phyloP scores from a whole-genome alignment of 1,284 basidiomycete species.

The Leccinum subrobustum region DNA sequence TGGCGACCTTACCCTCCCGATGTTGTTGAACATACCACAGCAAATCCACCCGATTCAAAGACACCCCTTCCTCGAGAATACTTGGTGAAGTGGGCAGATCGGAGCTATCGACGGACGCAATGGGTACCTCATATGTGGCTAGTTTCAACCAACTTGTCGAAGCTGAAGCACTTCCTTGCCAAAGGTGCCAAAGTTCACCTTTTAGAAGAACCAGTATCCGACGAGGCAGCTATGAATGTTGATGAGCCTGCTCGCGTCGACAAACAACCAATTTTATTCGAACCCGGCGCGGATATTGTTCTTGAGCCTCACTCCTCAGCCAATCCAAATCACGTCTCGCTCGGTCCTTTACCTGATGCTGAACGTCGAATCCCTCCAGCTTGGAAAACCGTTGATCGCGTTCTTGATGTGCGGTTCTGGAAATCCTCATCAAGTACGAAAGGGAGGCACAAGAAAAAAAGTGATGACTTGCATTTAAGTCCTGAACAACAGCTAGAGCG shows the following conservation, averaged over 20 bases:
- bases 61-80: slow-evolving; percentile 77
- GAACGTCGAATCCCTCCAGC: slow-evolving; percentile 65
- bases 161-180: slow-evolving; percentile 75
- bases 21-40: slow-evolving; percentile 50
- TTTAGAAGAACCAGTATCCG: slow-evolving; percentile 45
- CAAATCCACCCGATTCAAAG: slow-evolving; percentile 55
- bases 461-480: slow-evolving; percentile 26
- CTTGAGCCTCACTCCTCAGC: slow-evolving; percentile 37
- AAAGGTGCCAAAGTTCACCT: slow-evolving; percentile 71
- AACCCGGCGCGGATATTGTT: slow-evolving; percentile 35
- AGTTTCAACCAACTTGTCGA: slow-evolving; percentile 54
- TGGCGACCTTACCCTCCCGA: slow-evolving; percentile 80
- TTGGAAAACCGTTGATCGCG: slow-evolving; percentile 81
- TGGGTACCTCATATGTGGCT: slow-evolving; percentile 95
- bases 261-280: slow-evolving; percentile 32
- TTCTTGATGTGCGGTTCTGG: slow-evolving; percentile 76
- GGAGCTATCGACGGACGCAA: slow-evolving; percentile 73
- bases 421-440: slow-evolving; percentile 8
- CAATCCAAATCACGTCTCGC: slow-evolving; percentile 19
- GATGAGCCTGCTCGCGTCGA: slow-evolving; percentile 36
- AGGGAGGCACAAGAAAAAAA: slow-evolving; percentile 26
- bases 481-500: slow-evolving; percentile 37
- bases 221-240: slow-evolving; percentile 32
- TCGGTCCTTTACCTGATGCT: slow-evolving; percentile 53
- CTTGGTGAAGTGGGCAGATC: slow-evolving; percentile 81